phyloP scores from a whole-genome alignment of 495 filamentous ascomycete species.

The Pyrenula aspistea region DNA sequence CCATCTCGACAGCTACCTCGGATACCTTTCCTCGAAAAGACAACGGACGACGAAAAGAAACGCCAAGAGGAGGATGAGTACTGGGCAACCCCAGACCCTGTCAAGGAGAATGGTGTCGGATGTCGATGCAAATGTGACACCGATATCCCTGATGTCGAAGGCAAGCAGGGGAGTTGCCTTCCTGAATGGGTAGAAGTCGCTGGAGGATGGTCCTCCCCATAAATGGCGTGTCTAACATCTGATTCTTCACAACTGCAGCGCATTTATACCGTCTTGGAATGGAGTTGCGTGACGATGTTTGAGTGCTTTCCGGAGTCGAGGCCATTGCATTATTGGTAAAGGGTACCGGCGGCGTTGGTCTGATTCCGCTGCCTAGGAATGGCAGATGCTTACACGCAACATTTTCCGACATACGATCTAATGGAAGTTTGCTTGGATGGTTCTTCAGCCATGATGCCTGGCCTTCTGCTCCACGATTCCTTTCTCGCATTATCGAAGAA shows the following conservation, averaged over 20 bases:
- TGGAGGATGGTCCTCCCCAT: slow-evolving; percentile 79
- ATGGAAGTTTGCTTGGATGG: background rate
- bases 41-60: slow-evolving; percentile 74
- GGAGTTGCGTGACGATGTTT: background rate
- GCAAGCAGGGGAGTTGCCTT: slow-evolving; percentile 89
- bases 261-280: background rate
- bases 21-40: slow-evolving; percentile 71
- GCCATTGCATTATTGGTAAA: background rate
- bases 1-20: slow-evolving; percentile 78
- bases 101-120: slow-evolving; percentile 92
- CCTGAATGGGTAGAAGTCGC: slow-evolving; percentile 97
- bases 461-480: background rate
- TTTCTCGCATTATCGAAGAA: too few relatives aligned
- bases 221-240: slow-evolving; percentile 6
- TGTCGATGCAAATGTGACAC: slow-evolving; percentile 96
- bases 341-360: background rate
- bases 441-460: background rate
- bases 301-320: background rate
- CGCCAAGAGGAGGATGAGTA: slow-evolving; percentile 92
- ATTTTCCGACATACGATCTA: background rate
- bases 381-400: background rate
- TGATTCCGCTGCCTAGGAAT: background rate
- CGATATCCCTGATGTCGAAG: slow-evolving; percentile 96
- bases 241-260: background rate
- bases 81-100: slow-evolving; percentile 78